Evolutionary conservation across 768 basidiomycete species (phyloP).

Genomic region (Suillus luteus): DNA sequence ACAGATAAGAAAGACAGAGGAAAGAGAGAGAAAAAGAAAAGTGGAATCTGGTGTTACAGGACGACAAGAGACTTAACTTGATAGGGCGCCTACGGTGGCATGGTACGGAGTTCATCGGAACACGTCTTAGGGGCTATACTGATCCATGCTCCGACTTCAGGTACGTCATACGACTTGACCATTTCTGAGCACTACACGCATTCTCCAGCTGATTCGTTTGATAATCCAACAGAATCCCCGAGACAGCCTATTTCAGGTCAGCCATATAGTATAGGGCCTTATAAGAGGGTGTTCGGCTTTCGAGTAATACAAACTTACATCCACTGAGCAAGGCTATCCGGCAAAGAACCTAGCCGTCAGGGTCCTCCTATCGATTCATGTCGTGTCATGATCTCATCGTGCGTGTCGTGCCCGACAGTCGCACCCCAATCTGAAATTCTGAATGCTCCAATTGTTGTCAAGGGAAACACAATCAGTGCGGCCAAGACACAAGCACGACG

Average conservation of each 20-base stretch:
- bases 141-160: not conserved
- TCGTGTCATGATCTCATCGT: constrained; percentile 1
- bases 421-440: not conserved
- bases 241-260: not conserved
- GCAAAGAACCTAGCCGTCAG: not conserved
- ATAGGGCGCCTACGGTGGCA: constrained; percentile 12
- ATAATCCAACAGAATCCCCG: not conserved
- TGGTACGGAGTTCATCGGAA: not conserved
- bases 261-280: not conserved
- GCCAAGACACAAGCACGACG: not conserved
- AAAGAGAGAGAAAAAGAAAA: constrained; percentile 11
- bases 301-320: not conserved
- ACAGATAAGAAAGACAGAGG: constrained; percentile 20
- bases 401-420: not conserved
- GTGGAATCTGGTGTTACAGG: constrained; percentile 11
- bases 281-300: not conserved
- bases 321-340: not conserved
- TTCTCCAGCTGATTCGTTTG: not conserved
- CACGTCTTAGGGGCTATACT: constrained; percentile 9
- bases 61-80: constrained; percentile 30
- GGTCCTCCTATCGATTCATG: not conserved
- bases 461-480: not conserved
- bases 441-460: not conserved
- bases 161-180: not conserved
- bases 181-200: not conserved